Conservation (phyloP, 2,329 filamentous ascomycete genomes). For the Neonectria ditissima region DNA sequence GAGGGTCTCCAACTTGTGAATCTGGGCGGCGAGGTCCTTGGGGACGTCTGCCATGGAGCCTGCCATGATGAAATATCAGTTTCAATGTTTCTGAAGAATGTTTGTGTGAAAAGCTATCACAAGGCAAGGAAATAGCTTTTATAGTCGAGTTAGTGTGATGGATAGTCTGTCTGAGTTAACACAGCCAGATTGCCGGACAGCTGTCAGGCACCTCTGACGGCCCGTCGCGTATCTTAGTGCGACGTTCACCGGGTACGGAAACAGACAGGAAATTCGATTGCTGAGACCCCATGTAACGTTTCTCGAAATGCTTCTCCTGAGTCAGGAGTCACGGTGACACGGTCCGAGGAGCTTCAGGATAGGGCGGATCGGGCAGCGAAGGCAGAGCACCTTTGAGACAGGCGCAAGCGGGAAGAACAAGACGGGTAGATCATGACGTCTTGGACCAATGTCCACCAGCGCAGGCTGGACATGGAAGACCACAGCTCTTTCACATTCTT, state of each 20-base stretch:
- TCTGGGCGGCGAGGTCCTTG: slow-evolving; percentile 82
- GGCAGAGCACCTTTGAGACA: not conserved
- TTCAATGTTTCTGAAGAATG: not conserved
- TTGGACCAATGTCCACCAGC: not conserved
- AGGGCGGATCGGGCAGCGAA: not conserved
- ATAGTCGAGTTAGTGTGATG: not conserved
- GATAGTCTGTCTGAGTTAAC: slow-evolving; percentile 1
- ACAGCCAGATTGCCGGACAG: slow-evolving; percentile 8
- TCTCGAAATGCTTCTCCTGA: slow-evolving; percentile 22
- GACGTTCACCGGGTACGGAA: slow-evolving; percentile 12
- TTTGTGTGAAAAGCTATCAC: not conserved
- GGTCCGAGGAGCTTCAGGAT: not conserved
- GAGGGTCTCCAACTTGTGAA: slow-evolving; percentile 83
- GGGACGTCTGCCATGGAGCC: slow-evolving; percentile 93
- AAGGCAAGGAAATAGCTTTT: slow-evolving; percentile 1
- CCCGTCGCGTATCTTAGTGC: slow-evolving; percentile 25
- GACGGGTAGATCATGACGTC: slow-evolving; percentile 14
- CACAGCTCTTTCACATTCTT: slow-evolving; percentile 7
- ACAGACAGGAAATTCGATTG: not conserved
- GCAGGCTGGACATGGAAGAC: not conserved
- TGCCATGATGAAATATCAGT: slow-evolving; percentile 53
- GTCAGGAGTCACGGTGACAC: slow-evolving; percentile 32
- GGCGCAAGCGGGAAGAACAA: not conserved
- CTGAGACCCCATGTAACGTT: slow-evolving; percentile 2
- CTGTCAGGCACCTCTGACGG: slow-evolving; percentile 17